Conservation (phyloP, 768 basidiomycete genomes). For the Suillus paluster region DNA sequence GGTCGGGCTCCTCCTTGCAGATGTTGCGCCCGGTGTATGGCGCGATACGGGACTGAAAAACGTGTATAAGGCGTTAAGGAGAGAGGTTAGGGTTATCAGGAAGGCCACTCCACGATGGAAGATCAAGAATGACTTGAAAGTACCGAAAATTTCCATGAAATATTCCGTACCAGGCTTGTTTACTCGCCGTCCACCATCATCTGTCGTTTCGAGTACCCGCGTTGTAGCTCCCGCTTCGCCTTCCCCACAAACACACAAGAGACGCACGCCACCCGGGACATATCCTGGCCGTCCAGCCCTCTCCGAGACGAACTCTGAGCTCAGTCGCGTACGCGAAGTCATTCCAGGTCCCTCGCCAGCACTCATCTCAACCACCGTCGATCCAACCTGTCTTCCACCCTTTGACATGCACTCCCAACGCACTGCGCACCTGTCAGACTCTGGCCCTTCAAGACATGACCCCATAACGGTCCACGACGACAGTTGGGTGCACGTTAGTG, state of each 20-base stretch:
- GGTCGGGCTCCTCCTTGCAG: constrained; percentile 56
- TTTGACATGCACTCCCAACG: constrained; percentile 8
- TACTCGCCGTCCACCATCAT: constrained; percentile 18
- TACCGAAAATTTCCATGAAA: constrained; percentile 4
- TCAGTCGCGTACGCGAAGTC: constrained; percentile 28
- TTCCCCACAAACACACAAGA: constrained; percentile 25
- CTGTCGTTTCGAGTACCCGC: constrained; percentile 22
- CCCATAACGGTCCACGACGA: constrained; percentile 31
- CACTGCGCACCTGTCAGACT: constrained; percentile 6
- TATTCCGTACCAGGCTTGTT: constrained; percentile 2
- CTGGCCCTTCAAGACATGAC: constrained; percentile 21
- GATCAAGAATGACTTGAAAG: constrained; percentile 30
- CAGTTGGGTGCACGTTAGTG: constrained; percentile 31
- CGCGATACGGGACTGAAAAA: constrained; percentile 44
- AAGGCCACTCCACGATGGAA: constrained; percentile 36
- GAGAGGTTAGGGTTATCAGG: constrained; percentile 35
- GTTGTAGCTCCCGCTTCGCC: constrained; percentile 27
- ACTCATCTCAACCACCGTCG: constrained; percentile 30
- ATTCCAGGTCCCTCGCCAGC: constrained; percentile 28
- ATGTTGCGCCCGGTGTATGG: constrained; percentile 52
- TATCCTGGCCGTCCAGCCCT: constrained; percentile 33
- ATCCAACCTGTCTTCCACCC: constrained; percentile 4
- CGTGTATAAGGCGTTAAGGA: constrained; percentile 42
- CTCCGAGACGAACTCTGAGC: constrained; percentile 33
- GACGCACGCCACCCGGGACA: constrained; percentile 34